Conservation (phyloP, 2,329 filamentous ascomycete species). For the Aspergillus chevalieri region DNA sequence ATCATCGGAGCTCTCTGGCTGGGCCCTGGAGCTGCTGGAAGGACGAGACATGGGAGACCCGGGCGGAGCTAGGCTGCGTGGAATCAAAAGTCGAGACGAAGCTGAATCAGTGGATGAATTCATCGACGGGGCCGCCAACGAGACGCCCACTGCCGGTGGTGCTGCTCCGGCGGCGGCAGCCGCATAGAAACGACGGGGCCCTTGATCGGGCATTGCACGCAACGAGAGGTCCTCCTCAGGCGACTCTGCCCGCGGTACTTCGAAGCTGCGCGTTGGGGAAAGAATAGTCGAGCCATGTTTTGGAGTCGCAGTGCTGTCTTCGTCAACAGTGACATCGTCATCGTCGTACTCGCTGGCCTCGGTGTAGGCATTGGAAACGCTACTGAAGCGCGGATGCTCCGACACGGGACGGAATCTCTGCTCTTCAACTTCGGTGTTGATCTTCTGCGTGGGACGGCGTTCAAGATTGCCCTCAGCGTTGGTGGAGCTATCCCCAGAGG, state of each 20-base stretch:
- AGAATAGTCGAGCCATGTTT: constrained; percentile 17
- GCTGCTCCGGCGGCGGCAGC: constrained; percentile 1
- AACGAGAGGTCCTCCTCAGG: constrained; percentile 23
- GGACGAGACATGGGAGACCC: constrained; percentile 38
- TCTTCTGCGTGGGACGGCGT: constrained; percentile 35
- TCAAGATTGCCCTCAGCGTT: constrained; percentile 16
- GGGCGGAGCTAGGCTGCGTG: constrained; percentile 41
- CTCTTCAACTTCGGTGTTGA: constrained; percentile 36
- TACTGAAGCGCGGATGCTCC: constrained; percentile 69
- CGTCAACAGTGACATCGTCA: constrained; percentile 30
- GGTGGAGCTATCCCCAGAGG: constrained; percentile 48
- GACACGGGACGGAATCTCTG: constrained; percentile 58
- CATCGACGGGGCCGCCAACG: constrained; percentile 19
- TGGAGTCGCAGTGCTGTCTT: constrained; percentile 26
- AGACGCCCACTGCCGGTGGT: constrained; percentile 10
- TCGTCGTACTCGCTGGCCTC: constrained; percentile 12
- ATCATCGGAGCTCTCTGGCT: constrained; percentile 60
- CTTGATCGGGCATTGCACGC: constrained; percentile 9
- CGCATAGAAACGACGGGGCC: constrained; percentile 16
- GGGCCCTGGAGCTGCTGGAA: constrained; percentile 51
- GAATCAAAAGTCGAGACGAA: constrained; percentile 31
- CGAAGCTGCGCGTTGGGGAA: constrained; percentile 15
- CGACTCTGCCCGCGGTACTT: constrained; percentile 25
- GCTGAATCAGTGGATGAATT: constrained; percentile 32
- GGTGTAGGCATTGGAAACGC: constrained; percentile 37